Evolutionary conservation across 805 yeast genomes (phyloP), one percentile per base, ranked within the genome.

Genomic region (Zygosaccharomyces rouxii): DNA sequence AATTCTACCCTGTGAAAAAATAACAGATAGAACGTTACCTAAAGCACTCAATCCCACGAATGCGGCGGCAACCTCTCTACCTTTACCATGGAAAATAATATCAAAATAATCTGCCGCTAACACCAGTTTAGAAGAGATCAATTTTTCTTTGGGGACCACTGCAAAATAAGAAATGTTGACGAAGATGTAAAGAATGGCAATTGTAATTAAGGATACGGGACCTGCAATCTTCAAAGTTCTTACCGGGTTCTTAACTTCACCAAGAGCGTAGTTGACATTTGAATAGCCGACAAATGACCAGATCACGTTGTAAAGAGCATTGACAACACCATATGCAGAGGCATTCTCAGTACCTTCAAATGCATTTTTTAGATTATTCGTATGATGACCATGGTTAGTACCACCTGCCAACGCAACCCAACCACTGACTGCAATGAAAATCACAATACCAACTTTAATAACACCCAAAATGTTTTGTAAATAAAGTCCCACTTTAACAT

Each of bases 251-350:
- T 78, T 82, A 43, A 81, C 80, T 69, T 86, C 95, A 59, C 89
- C 87, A 42, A 86, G 73, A 5, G 94, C 92, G 59, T 86, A 86
- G 68, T 86, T 86, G 45, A 84, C 90, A 62, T 86, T 86, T 35
- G 90, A 83, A 64, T 86, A 86, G 44, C 95, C 95, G 57, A 85
- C 79, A 58, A 80, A 86, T 1, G 92, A 84, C 92, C 92, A 86
- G 60, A 86, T 86, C 48, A 86, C 87, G 60, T 84, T 85, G 71
- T 85, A 86, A 48, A 86, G 73, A 5, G 94, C 89, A 56, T 81
- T 83, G 49, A 83, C 87, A 45, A 82, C 73, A 54, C 88, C 87
- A 57, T 75, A 81, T n/a, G 82, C 85, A 33, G 80, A 70, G 5
- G 84, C 84, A 42, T 60, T 61, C 53, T 67, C 53, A 4, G 75